Evolutionary conservation across 306 rosid genomes (phyloP).

Genomic region (Mimosa bimucronata): DNA sequence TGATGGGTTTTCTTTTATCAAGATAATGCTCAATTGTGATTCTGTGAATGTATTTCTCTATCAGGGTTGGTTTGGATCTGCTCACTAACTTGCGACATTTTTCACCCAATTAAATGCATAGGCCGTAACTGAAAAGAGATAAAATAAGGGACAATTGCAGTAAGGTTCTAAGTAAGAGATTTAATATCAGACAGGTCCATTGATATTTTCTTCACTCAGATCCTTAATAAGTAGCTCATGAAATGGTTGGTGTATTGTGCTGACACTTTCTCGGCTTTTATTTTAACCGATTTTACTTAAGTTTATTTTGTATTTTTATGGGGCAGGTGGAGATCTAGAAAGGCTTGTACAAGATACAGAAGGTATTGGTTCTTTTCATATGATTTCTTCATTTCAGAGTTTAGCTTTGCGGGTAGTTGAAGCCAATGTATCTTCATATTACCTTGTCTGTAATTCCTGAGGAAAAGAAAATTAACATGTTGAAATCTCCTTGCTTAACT

Average conservation of each 20-base stretch:
- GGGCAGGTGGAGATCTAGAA: conserved; percentile 80
- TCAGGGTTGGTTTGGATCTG: neutral
- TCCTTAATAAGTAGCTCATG: neutral
- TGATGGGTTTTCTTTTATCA: neutral
- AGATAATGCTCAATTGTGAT: neutral
- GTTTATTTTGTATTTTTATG: conserved; percentile 17
- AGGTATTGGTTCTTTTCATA: conserved; percentile 47
- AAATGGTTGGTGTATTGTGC: neutral
- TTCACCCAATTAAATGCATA: neutral
- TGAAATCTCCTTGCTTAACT: conserved; percentile 6
- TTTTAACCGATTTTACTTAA: neutral
- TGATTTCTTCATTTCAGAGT: conserved; percentile 6
- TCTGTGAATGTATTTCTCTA: neutral
- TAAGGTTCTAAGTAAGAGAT: no score
- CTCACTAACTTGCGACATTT: neutral
- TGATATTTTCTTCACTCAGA: conserved; percentile 16
- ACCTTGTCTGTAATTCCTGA: conserved; percentile 6
- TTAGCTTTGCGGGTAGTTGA: neutral
- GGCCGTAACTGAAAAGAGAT: neutral
- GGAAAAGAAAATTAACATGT: conserved; percentile 18
- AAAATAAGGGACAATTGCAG: no score
- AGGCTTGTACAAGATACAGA: conserved; percentile 83
- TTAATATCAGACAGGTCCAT: no score
- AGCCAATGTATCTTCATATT: neutral
- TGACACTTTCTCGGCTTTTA: neutral